Conservation (phyloP, 306 rosid species). For the cucumber (Cucumis sativus) region Cucumber_9930_V3 NC_026660.2:4190501-4191000, state of each 20-base stretch:
- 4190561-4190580: no score
- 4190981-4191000: no score
- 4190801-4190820: background rate
- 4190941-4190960: no score
- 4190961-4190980: no score
- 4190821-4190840: background rate
- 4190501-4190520: no score
- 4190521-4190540: no score
- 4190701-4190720: background rate
- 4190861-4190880: no score
- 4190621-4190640: background rate
- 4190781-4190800: background rate
- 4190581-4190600: background rate
- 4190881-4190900: no score
- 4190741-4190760: background rate
- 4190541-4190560: no score
- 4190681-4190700: background rate
- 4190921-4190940: no score
- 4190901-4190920: no score
- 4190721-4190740: background rate
- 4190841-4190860: no score
- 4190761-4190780: background rate
- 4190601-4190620: background rate
- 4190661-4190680: background rate
- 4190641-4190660: background rate